phyloP scores from a whole-genome alignment of 495 filamentous ascomycete species.

The Chaetomium tenue region DNA sequence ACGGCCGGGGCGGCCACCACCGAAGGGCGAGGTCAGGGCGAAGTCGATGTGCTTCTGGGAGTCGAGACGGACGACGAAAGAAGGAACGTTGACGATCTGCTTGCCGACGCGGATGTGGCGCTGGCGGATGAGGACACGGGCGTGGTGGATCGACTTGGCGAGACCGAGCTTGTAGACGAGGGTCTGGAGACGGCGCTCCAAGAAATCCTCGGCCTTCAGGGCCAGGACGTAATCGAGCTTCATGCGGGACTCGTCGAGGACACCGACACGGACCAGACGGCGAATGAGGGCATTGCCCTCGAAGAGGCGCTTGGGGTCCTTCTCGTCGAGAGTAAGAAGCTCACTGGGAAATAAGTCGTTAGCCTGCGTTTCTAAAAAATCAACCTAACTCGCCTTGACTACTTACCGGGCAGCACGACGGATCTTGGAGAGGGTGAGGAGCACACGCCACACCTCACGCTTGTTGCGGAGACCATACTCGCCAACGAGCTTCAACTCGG shows the following conservation, averaged over 20 bases:
- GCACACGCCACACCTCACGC: constrained; percentile 99
- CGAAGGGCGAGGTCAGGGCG: constrained; percentile 92
- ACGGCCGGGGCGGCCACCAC: constrained; percentile 94
- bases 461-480: constrained; percentile 99
- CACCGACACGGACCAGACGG: constrained; percentile 98
- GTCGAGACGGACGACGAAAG: constrained; percentile 98
- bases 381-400: neutral
- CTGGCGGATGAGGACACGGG: constrained; percentile 98
- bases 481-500: constrained; percentile 97
- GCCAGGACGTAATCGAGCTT: constrained; percentile 99
- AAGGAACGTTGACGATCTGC: constrained; percentile 99
- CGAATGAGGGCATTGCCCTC: constrained; percentile 99
- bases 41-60: constrained; percentile 99
- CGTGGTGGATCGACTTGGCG: constrained; percentile 99
- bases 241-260: constrained; percentile 99
- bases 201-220: constrained; percentile 96
- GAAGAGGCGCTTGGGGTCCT: constrained; percentile 99
- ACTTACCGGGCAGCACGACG: constrained; percentile 99
- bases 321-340: constrained; percentile 99
- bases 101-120: constrained; percentile 99
- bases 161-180: constrained; percentile 99
- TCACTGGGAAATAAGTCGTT: constrained; percentile 59
- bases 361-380: constrained; percentile 2
- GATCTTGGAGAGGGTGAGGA: constrained; percentile 99
- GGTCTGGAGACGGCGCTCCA: constrained; percentile 98